Conservation (phyloP, 495 filamentous ascomycete species). For the Hypomontagnella monticulosa region DNA sequence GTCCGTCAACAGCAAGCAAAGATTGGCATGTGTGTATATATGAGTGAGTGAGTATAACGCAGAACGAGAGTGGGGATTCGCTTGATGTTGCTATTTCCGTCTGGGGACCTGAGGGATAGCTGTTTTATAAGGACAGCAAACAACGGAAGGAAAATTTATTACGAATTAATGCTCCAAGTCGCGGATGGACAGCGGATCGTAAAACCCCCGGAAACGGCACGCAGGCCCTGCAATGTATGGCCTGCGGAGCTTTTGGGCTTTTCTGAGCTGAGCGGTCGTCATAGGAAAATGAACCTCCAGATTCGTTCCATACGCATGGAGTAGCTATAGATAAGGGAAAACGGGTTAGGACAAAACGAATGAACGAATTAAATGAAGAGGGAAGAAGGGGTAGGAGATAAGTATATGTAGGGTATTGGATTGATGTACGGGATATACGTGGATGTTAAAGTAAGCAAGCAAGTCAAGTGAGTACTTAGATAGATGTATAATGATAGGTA, state of each 20-base stretch:
- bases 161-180: conserved; percentile 26
- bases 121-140: conserved; percentile 35
- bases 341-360: conserved; percentile 11
- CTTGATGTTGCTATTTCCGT: conserved; percentile 35
- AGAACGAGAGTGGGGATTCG: conserved; percentile 21
- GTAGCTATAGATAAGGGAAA: conserved; percentile 15
- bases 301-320: conserved; percentile 5
- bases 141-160: conserved; percentile 33
- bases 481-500: conserved; percentile 6
- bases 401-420: neutral
- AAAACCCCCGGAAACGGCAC: conserved; percentile 26
- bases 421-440: conserved; percentile 24
- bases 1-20: conserved; percentile 29
- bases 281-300: conserved; percentile 24
- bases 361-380: conserved; percentile 25
- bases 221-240: conserved; percentile 21
- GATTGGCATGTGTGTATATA: conserved; percentile 18
- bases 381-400: conserved; percentile 33
- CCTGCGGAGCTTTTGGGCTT: conserved; percentile 35
- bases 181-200: conserved; percentile 19
- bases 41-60: conserved; percentile 15
- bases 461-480: conserved; percentile 16
- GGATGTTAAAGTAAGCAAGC: conserved; percentile 28
- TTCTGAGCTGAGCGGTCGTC: conserved; percentile 35
- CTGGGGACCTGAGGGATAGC: neutral